These are phyloP conservation scores for Heterobasidion occidentale DNA, from an alignment of 1,284 basidiomycete genomes.

Conservation along the genomic window DNA sequence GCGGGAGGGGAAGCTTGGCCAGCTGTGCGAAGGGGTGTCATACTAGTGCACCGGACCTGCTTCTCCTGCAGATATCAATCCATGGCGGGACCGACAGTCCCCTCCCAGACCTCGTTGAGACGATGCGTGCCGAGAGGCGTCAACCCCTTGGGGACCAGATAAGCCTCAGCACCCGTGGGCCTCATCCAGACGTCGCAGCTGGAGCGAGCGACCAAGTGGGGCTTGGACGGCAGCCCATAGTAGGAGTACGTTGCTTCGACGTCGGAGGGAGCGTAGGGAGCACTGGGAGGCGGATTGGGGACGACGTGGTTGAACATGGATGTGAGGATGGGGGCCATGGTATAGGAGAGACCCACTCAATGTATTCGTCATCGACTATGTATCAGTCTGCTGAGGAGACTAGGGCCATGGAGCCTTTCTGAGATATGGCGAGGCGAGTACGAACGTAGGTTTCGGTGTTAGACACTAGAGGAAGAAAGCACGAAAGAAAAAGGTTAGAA, in stretches of 20 bases:
- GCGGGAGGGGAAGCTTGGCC: slow-evolving; percentile 3
- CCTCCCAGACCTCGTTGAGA: slow-evolving; percentile 18
- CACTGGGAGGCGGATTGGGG: not conserved
- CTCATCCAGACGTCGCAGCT: not conserved
- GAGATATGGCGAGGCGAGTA: too few species aligned
- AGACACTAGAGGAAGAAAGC: too few species aligned
- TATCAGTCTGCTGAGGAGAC: too few species aligned
- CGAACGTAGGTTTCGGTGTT: too few species aligned
- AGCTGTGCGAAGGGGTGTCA: slow-evolving; percentile 16
- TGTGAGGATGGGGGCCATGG: not conserved
- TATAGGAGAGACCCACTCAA: too few species aligned
- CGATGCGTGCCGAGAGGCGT: slow-evolving; percentile 14
- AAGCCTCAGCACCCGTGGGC: slow-evolving; percentile 12
- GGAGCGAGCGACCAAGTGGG: not conserved
- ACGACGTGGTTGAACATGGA: not conserved
- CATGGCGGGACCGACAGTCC: slow-evolving; percentile 10
- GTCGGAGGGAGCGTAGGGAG: not conserved
- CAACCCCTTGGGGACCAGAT: slow-evolving; percentile 15
- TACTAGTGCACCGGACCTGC: slow-evolving; percentile 17
- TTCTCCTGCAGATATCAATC: slow-evolving; percentile 8
- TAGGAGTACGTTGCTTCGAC: not conserved
- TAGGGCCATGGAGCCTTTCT: too few species aligned
- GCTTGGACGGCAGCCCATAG: not conserved
- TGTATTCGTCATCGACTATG: too few species aligned
- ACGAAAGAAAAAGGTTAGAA: too few species aligned